Base-by-base conservation (phyloP, 1,284 basidiomycete genomes). In the Ganoderma lingzhi region DNA sequence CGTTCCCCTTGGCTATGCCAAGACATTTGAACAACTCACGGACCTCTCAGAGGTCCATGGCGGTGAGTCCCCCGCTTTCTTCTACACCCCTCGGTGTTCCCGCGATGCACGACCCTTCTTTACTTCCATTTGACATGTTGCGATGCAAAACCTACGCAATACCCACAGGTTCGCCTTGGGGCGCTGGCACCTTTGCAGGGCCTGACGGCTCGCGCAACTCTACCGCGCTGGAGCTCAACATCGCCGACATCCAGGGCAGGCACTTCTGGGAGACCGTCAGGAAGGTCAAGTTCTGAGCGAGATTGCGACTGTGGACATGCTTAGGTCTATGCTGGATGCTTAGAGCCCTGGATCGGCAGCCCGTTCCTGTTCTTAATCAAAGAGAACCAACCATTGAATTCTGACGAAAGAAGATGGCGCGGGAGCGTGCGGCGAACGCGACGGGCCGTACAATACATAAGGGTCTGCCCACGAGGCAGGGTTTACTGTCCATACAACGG, bases 1-100 rank as follows among this genome's bases (percentile, higher is more conserved):
- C 78, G 93, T 96, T 9, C 94, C 95, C 35, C 84, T 95, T 67
- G 95, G 94, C 17, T 96, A 95, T 84, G 84, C 86, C 58, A 78
- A 85, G 70, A 76, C 85, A 3, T 90, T 89, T 69, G 76, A 82
- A 1, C 86, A 90, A 77, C 78, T 95, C 71, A 81, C 87, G 45
- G 86, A 88, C 81, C 68, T 93, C 64, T 79, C 77, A 15, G 88
- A 91, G 80, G 85, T 92, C 64, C 92, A 89, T 76, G 95, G 94
- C 77, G 92, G 92, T 87, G 80, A 62, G 88, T 84, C 17, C 17
- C 1, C 32, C 61, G 35, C 6, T 35, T 17, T 56, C 23, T n/a
- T 41, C 44, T 53, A 14, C 14, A 28, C 19, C 48, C 58, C 59
- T 41, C 23, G 4, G 42, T 44, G 42, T 35, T 35, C 35, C 35